Base-by-base conservation (phyloP, 768 basidiomycete species). In the Auricularia cornea region DNA sequence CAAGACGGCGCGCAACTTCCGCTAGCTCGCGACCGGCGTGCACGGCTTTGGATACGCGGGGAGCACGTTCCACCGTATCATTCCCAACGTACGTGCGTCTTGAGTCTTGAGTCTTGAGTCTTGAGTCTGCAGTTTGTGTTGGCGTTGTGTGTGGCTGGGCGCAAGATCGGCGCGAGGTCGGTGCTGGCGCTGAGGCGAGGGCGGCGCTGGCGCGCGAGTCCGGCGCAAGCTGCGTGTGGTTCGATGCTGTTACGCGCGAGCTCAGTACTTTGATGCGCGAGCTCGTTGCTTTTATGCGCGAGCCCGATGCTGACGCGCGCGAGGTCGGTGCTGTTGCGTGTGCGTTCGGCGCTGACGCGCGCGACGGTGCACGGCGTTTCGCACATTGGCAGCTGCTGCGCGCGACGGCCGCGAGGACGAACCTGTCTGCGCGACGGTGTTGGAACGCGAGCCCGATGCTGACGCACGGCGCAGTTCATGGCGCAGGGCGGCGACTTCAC, bases 1-100 rank as follows among this genome's bases (percentile, higher is more conserved):
- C 61, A 84, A 82, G 74, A 94, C 93, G 12, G 74, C 89, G 2
- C 76, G 75, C 59, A 93, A 94, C 79, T 94, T 94, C 78, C 86
- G 92, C 61, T 86, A 89, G 70, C 80, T 94, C 56, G 84, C 87
- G 8, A 84, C 85, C 5, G 84, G 84, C 6, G 78, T 84, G 68
- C 80, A 84, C 64, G 83, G 85, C 23, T 87, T 87, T 67, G 90
- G 88, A 8, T 97, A 94, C 75, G 74, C 81, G 29, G 83, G 80
- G 2, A 85, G 85, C 64, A 64, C 64, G 11, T 90, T 94, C 79
- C 92, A 94, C 70, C 76, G 81, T 51, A 72, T 82, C 68, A 79
- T 80, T 64, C 79, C 79, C 16, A 72, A 71, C 11, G 76, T 74
- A 29, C 52, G 75, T 3, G 20, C 10, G 12, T 40, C 11, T 26